Conservation (phyloP, 495 filamentous ascomycete species). For the Paragyromitra xinjiangensis region DNA sequence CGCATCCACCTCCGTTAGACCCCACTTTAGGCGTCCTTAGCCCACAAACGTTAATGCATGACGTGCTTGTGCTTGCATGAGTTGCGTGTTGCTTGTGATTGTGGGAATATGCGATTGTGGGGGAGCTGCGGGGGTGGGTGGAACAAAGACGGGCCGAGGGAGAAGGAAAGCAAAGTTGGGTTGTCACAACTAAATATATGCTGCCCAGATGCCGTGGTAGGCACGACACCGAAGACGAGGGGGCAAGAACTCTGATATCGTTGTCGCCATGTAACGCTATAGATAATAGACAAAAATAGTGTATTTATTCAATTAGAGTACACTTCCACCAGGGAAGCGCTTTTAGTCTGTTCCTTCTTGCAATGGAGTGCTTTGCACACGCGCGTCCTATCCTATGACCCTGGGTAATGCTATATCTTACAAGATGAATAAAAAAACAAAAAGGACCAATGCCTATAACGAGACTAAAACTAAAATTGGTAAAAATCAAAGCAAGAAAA, state of each 20-base stretch:
- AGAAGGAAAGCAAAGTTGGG: slow-evolving; percentile 6
- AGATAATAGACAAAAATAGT: background rate
- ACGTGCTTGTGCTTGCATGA: slow-evolving; percentile 35
- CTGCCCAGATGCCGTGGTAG: background rate
- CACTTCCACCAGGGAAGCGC: slow-evolving; percentile 39
- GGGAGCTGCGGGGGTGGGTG: slow-evolving; percentile 28
- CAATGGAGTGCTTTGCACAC: slow-evolving; percentile 11
- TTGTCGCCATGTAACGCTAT: background rate
- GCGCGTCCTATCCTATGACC: slow-evolving; percentile 1
- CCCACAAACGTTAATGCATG: slow-evolving; percentile 10
- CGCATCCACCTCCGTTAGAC: slow-evolving; percentile 30
- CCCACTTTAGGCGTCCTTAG: slow-evolving; percentile 16
- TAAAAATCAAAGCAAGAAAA: slow-evolving; percentile 21
- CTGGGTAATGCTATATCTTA: slow-evolving; percentile 38
- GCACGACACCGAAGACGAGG: background rate
- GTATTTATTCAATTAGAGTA: slow-evolving; percentile 37
- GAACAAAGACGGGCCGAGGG: slow-evolving; percentile 45
- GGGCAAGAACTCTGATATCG: background rate
- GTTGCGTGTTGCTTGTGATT: slow-evolving; percentile 1
- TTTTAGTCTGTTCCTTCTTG: slow-evolving; percentile 23
- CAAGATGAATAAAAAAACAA: slow-evolving; percentile 31
- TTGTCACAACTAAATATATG: background rate
- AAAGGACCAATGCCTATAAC: slow-evolving; percentile 18
- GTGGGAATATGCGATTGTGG: slow-evolving; percentile 3
- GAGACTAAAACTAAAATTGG: slow-evolving; percentile 3